Evolutionary conservation across 768 basidiomycete species (phyloP).

Genomic region (Boletellus emodensis): DNA sequence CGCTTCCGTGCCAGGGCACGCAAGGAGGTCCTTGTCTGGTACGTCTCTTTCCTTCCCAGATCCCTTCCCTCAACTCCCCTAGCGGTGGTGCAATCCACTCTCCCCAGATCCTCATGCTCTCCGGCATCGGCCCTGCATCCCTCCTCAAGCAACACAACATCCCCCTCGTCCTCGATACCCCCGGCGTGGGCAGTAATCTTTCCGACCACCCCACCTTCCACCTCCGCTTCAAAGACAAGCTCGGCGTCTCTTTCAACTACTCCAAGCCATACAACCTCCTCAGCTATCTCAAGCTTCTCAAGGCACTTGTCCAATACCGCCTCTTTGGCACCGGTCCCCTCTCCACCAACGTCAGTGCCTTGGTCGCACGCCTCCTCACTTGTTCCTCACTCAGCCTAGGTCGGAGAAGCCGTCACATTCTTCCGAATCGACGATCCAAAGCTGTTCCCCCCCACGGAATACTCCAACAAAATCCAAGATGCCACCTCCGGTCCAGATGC

Average conservation of each 20-base stretch:
- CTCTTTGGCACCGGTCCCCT: constrained; percentile 46
- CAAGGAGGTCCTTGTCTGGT: constrained; percentile 64
- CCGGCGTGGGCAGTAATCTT: constrained; percentile 72
- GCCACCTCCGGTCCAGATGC: constrained; percentile 27
- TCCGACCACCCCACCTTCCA: constrained; percentile 63
- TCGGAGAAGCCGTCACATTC: constrained; percentile 30
- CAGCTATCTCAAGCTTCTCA: constrained; percentile 25
- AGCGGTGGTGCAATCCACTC: constrained; percentile 64
- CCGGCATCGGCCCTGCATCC: constrained; percentile 68
- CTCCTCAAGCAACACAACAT: constrained; percentile 53
- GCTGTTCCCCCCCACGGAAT: constrained; percentile 31
- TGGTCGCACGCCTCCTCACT: neutral
- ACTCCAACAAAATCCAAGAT: constrained; percentile 25
- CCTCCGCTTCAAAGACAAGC: constrained; percentile 50
- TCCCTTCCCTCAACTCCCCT: neutral
- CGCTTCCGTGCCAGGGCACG: constrained; percentile 45
- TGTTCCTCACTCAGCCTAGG: constrained; percentile 13
- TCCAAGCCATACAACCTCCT: constrained; percentile 26
- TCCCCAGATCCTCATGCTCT: constrained; percentile 66
- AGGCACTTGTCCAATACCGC: constrained; percentile 40
- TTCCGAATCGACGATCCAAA: constrained; percentile 30
- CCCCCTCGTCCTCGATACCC: constrained; percentile 55
- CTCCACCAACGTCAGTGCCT: constrained; percentile 44
- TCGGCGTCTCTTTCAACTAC: constrained; percentile 39
- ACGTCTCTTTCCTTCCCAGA: constrained; percentile 14